A percentile compares a stretch with the other conserved stretches of the same genome.
Conservation (phyloP, 495 filamentous ascomycete species). For the Choiromyces venosus region DNA sequence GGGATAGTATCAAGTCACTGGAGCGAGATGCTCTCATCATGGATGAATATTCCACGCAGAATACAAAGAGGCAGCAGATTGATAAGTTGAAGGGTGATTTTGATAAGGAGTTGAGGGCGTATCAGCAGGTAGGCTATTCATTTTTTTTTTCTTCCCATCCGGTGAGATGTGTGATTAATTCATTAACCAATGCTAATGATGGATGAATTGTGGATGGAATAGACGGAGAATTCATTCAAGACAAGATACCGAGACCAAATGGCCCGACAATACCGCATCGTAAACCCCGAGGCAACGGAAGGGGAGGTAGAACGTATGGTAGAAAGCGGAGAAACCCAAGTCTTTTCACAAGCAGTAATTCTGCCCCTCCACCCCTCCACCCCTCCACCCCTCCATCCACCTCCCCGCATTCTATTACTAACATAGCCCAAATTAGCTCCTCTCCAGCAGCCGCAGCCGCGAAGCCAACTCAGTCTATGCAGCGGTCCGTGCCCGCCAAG, state of each 20-base stretch:
- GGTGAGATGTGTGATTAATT: background rate
- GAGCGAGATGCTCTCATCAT: slow-evolving; percentile 59
- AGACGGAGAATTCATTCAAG: slow-evolving; percentile 60
- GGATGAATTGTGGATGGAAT: slow-evolving; percentile 16
- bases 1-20: slow-evolving; percentile 62
- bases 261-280: slow-evolving; percentile 66
- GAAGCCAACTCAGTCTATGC: slow-evolving; percentile 61
- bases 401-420: slow-evolving; percentile 3
- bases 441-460: slow-evolving; percentile 59
- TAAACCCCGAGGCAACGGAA: slow-evolving; percentile 66
- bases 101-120: slow-evolving; percentile 57
- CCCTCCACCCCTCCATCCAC: slow-evolving; percentile 1
- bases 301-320: slow-evolving; percentile 59
- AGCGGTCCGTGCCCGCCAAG: slow-evolving; percentile 68
- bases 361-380: background rate
- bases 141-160: background rate
- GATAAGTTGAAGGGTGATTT: slow-evolving; percentile 60
- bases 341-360: slow-evolving; percentile 67
- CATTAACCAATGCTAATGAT: background rate
- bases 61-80: slow-evolving; percentile 58
- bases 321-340: slow-evolving; percentile 67
- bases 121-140: slow-evolving; percentile 46
- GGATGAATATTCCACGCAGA: slow-evolving; percentile 47
- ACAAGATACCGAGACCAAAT: slow-evolving; percentile 64
- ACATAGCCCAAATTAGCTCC: slow-evolving; percentile 52